Percentiles rank a stretch among this genome's conserved stretches.
These are phyloP conservation scores for Sphaerostilbella broomeana DNA, from an alignment of 2,329 filamentous ascomycete genomes.

Conservation along the genomic window DNA sequence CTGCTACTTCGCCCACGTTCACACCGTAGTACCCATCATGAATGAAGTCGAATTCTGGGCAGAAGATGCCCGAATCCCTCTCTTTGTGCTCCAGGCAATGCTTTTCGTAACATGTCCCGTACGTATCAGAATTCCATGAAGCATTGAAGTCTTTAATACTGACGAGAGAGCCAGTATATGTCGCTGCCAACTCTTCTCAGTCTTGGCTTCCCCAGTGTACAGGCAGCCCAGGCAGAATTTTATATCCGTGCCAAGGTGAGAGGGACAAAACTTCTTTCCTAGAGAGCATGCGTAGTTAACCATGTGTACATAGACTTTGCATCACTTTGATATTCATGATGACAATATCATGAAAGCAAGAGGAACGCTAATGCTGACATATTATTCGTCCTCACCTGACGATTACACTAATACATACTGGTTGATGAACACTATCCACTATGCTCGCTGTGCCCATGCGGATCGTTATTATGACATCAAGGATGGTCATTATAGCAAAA, in stretches of 20 bases:
- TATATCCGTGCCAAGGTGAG: slow-evolving; percentile 5
- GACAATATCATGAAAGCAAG: slow-evolving; percentile 6
- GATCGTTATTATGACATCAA: slow-evolving; percentile 5
- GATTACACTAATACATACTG: slow-evolving; percentile 10
- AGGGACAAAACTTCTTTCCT: not conserved
- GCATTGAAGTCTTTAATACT: not conserved
- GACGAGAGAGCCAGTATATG: not conserved
- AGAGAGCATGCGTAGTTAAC: not conserved
- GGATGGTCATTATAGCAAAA: not conserved
- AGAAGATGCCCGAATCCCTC: slow-evolving; percentile 4
- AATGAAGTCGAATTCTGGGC: slow-evolving; percentile 9
- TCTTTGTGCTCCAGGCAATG: slow-evolving; percentile 5
- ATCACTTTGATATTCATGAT: slow-evolving; percentile 8
- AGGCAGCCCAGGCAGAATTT: slow-evolving; percentile 6
- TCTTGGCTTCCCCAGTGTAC: slow-evolving; percentile 5
- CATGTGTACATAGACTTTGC: not conserved
- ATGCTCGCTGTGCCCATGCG: slow-evolving; percentile 4
- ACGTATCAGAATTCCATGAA: not conserved
- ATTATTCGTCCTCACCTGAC: slow-evolving; percentile 4
- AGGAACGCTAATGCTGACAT: slow-evolving; percentile 7
- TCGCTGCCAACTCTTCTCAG: slow-evolving; percentile 2
- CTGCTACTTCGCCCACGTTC: slow-evolving; percentile 7
- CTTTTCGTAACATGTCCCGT: slow-evolving; percentile 7
- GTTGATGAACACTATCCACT: slow-evolving; percentile 8
- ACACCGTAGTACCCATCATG: slow-evolving; percentile 6